These are phyloP conservation scores for Osmanthus fragrans DNA, from an alignment of 257 asterid genomes.

Conservation along the genomic window DNA sequence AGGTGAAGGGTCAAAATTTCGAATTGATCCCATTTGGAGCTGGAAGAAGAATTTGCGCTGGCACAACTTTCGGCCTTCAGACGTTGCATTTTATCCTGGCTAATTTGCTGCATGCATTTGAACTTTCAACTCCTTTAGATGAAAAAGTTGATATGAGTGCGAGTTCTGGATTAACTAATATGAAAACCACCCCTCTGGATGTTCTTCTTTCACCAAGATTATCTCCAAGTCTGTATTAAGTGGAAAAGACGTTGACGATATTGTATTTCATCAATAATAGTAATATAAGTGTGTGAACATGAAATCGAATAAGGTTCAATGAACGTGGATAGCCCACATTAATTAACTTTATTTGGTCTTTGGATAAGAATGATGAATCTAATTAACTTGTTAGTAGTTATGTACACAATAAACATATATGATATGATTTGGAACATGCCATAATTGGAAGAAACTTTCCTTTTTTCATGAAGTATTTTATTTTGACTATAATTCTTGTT, in stretches of 20 bases:
- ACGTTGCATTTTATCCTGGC: not conserved
- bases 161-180: not conserved
- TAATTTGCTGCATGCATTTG: not conserved
- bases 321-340: too few relatives aligned
- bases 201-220: not conserved
- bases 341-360: too few relatives aligned
- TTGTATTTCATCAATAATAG: not conserved
- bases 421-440: too few relatives aligned
- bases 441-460: too few relatives aligned
- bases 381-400: too few relatives aligned
- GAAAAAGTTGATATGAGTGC: conserved; percentile 6
- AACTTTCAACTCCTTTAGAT: not conserved
- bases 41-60: not conserved
- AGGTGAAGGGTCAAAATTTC: not conserved
- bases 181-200: conserved; percentile 2
- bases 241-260: not conserved
- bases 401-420: too few relatives aligned
- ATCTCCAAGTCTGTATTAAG: not conserved
- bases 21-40: conserved; percentile 2
- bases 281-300: too few relatives aligned
- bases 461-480: too few relatives aligned
- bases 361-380: not conserved
- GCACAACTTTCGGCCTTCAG: not conserved
- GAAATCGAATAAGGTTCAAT: too few relatives aligned
- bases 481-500: too few relatives aligned